These are phyloP conservation scores for Avicennia marina DNA, from an alignment of 257 asterid genomes.

Conservation along the genomic window DNA sequence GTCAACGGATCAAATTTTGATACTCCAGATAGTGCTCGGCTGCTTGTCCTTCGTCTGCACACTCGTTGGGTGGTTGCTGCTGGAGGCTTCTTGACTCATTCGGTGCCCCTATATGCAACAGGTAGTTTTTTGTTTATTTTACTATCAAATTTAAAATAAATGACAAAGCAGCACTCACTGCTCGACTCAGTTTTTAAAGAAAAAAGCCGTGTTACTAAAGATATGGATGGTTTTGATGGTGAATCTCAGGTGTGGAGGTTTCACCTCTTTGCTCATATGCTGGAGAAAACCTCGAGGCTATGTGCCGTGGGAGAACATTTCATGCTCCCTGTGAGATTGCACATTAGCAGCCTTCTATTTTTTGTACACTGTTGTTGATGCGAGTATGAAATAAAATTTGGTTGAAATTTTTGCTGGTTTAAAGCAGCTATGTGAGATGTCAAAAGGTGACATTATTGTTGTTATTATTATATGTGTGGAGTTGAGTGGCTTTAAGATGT, in stretches of 20 bases:
- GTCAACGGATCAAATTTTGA: conserved; percentile 87
- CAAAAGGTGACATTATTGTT: no score
- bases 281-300: conserved; percentile 93
- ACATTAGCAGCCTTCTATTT: no score
- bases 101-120: conserved; percentile 89
- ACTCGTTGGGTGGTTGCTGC: conserved; percentile 98
- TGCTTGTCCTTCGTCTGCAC: conserved; percentile 88
- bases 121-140: no score
- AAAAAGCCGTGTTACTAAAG: no score
- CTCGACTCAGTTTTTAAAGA: no score
- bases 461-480: no score
- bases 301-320: conserved; percentile 91
- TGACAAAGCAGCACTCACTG: no score
- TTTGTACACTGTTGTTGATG: not conserved
- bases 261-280: conserved; percentile 91
- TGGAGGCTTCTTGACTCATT: conserved; percentile 96
- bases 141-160: no score
- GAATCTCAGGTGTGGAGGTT: conserved; percentile 73
- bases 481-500: no score
- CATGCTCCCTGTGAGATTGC: conserved; percentile 96
- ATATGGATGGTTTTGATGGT: not conserved
- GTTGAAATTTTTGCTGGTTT: no score
- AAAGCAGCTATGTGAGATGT: no score
- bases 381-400: no score
- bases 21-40: conserved; percentile 92